phyloP scores from a whole-genome alignment of 2,329 filamentous ascomycete genomes.

The Sporothrix phasma region DNA sequence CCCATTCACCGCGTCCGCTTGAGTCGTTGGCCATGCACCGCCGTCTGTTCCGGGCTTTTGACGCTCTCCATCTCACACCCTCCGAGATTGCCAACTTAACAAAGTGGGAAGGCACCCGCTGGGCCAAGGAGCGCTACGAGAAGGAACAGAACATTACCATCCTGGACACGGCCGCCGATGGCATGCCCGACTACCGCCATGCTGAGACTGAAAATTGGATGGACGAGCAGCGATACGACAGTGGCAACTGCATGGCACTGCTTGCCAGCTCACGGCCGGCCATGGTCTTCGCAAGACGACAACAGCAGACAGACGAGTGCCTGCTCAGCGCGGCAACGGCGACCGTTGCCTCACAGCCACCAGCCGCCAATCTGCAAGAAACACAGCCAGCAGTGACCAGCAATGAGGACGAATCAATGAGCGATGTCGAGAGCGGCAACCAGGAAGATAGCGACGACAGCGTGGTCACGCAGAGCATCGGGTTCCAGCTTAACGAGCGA shows the following conservation, averaged over 20 bases:
- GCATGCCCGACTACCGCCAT: constrained; percentile 51
- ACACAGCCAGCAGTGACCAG: not conserved
- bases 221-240: constrained; percentile 6
- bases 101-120: constrained; percentile 74
- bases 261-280: not conserved
- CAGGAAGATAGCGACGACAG: constrained; percentile 42
- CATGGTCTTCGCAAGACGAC: not conserved
- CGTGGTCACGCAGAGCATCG: constrained; percentile 40
- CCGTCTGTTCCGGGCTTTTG: constrained; percentile 66
- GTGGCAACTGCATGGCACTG: not conserved
- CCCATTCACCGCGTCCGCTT: constrained; percentile 67
- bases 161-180: constrained; percentile 60
- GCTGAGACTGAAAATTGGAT: constrained; percentile 32
- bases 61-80: constrained; percentile 56
- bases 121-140: constrained; percentile 74
- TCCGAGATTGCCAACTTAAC: constrained; percentile 62
- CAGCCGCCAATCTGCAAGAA: not conserved
- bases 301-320: not conserved
- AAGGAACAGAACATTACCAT: constrained; percentile 62
- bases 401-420: not conserved
- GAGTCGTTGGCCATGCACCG: constrained; percentile 66
- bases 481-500: constrained; percentile 52
- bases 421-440: constrained; percentile 19
- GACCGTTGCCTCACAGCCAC: not conserved
- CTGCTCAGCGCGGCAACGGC: not conserved